Evolutionary conservation across 306 rosid species (phyloP).

Genomic region (Medicago truncatula): MtrunA17r5.0-ANR NC_053049.1:1748501-1749000

Average conservation of each 20-base stretch:
- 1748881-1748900: not conserved
- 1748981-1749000: not conserved
- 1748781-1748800: no score
- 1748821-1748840: not conserved
- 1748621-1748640: not conserved
- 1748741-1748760: not conserved
- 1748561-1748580: not conserved
- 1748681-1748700: constrained; percentile 3
- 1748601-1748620: not conserved
- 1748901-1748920: not conserved
- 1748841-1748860: not conserved
- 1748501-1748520: not conserved
- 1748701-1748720: not conserved
- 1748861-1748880: no score
- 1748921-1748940: not conserved
- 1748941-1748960: not conserved
- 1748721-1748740: not conserved
- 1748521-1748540: not conserved
- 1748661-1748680: not conserved
- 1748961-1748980: not conserved
- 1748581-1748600: not conserved
- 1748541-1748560: not conserved
- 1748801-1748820: not conserved
- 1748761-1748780: not conserved
- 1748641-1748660: not conserved